phyloP scores from a whole-genome alignment of 2,329 filamentous ascomycete genomes.

The Thermothelomyces thermophilus region DNA sequence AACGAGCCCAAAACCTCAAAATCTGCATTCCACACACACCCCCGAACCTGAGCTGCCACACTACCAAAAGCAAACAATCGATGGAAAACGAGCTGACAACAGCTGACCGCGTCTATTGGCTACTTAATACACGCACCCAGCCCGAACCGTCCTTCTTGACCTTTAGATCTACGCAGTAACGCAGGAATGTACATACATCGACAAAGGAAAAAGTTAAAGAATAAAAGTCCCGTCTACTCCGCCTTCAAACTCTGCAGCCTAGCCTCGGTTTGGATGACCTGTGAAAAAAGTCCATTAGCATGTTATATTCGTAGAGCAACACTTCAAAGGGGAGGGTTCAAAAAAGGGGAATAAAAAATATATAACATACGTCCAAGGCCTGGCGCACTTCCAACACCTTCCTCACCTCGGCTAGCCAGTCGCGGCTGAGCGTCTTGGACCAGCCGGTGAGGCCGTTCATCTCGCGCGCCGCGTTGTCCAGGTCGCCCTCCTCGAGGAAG shows the following conservation, averaged over 20 bases:
- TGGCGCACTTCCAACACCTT: slow-evolving; percentile 93
- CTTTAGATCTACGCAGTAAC: slow-evolving; percentile 10
- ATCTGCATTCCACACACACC: too few relatives aligned
- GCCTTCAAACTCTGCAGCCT: slow-evolving; percentile 80
- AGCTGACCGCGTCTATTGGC: slow-evolving; percentile 15
- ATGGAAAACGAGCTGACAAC: neutral
- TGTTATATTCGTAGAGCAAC: neutral
- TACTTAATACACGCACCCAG: slow-evolving; percentile 17
- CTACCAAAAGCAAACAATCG: too few relatives aligned
- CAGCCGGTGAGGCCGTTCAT: slow-evolving; percentile 91
- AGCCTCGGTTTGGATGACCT: slow-evolving; percentile 88
- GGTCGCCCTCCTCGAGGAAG: slow-evolving; percentile 82
- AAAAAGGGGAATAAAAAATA: too few relatives aligned
- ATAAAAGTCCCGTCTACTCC: slow-evolving; percentile 55
- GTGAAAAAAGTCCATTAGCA: slow-evolving; percentile 25
- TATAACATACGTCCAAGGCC: slow-evolving; percentile 76
- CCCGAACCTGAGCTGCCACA: too few relatives aligned
- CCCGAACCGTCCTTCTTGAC: slow-evolving; percentile 3
- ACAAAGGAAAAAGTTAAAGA: slow-evolving; percentile 15
- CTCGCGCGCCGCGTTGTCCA: slow-evolving; percentile 86
- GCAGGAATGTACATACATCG: slow-evolving; percentile 8
- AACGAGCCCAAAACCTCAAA: too few relatives aligned
- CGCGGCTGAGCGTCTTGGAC: slow-evolving; percentile 89
- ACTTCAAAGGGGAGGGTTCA: too few relatives aligned
- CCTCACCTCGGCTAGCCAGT: slow-evolving; percentile 88